Evolutionary conservation across 176 grass and related monocot genomes (phyloP).

Genomic region (Triticum turgidum): DNA sequence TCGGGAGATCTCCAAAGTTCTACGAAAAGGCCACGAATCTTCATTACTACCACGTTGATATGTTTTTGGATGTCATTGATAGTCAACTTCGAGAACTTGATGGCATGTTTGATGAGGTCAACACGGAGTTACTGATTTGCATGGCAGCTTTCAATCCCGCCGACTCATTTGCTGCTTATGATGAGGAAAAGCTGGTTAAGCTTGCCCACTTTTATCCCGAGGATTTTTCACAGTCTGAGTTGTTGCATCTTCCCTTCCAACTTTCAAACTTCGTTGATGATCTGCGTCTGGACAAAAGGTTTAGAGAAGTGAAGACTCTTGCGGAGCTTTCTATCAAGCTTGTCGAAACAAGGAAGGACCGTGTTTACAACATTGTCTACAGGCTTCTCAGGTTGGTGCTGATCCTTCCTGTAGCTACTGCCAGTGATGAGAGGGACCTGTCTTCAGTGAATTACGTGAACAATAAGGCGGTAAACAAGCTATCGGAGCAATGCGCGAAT

Average conservation of each 20-base stretch:
- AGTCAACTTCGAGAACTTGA: not conserved
- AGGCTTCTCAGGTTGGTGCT: not conserved
- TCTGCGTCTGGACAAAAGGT: not conserved
- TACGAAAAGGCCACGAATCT: not conserved
- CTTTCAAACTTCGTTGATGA: not conserved
- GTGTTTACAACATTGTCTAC: not conserved
- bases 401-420: not conserved
- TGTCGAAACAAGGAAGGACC: not conserved
- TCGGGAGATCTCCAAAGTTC: not conserved
- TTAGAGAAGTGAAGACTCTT: not conserved
- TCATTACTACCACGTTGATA: not conserved
- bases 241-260: not conserved
- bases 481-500: not conserved
- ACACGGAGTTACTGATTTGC: not conserved
- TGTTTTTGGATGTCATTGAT: conserved; percentile 8
- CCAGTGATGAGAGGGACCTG: not conserved
- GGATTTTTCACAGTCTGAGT: not conserved
- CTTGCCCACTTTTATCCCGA: conserved; percentile 9
- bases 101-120: not conserved
- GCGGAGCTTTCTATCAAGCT: not conserved
- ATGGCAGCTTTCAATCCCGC: conserved; percentile 5
- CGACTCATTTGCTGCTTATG: not conserved
- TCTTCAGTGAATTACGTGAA: conserved; percentile 2
- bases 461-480: not conserved
- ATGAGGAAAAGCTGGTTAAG: conserved; percentile 10